phyloP scores from a whole-genome alignment of 805 yeast species.

The Candida michaelii region DNA sequence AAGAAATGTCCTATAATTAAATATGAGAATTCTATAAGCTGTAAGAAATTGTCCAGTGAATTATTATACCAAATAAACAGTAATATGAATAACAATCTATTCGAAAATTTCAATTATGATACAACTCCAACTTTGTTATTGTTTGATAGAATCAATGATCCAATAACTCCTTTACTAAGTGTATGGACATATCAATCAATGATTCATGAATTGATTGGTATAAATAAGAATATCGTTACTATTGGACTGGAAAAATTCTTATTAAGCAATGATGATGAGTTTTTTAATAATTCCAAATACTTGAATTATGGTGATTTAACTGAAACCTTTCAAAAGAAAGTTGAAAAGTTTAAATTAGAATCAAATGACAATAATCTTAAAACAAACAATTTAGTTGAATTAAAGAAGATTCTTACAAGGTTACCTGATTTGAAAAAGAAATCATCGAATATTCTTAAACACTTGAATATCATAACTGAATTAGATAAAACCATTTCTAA shows the following conservation, averaged over 20 bases:
- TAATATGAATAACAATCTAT: conserved; percentile 55
- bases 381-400: conserved; percentile 70
- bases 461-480: conserved; percentile 86
- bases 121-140: conserved; percentile 72
- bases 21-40: conserved; percentile 72
- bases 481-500: conserved; percentile 70
- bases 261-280: conserved; percentile 64
- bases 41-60: conserved; percentile 66
- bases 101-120: conserved; percentile 67
- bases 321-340: conserved; percentile 80
- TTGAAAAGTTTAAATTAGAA: conserved; percentile 74
- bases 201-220: conserved; percentile 91
- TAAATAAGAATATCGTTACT: conserved; percentile 76
- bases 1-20: conserved; percentile 78
- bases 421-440: conserved; percentile 92
- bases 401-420: conserved; percentile 86
- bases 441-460: conserved; percentile 86
- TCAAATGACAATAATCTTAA: conserved; percentile 78
- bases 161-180: conserved; percentile 84
- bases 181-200: conserved; percentile 99
- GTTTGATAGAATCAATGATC: conserved; percentile 85
- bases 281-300: conserved; percentile 78
- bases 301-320: conserved; percentile 94
- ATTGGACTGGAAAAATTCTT: conserved; percentile 48
- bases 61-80: conserved; percentile 55